Evolutionary conservation across 176 grass and related monocot genomes (phyloP), one percentile per base, ranked within the genome.

Genomic region (Pontederia paniculata): DNA sequence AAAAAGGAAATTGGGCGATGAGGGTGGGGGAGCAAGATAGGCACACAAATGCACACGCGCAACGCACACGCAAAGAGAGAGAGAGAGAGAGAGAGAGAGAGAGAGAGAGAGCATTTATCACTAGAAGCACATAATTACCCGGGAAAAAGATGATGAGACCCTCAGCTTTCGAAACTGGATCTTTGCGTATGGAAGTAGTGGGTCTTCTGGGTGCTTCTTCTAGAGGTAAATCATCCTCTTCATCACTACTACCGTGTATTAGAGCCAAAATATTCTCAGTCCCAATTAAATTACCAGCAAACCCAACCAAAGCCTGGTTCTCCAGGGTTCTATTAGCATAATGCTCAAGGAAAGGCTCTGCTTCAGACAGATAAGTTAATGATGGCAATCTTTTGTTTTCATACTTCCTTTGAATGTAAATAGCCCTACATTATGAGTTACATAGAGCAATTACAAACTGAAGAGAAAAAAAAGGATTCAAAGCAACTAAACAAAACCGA

Each of bases 101-200:
- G n/a, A n/a, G 28, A 5, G 28, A 37, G 7, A 37, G 7, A 6
- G 28, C 7, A 37, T 37, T 37, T 37, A 37, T 37, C 9, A 59
- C 14, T 9, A 64, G 44, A 11, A 25, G 8, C n/a, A 64, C 0
- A 20, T n/a, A 58, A 15, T 58, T 90, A 97, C 91, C 91, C 2
- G 86, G 91, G 70, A 97, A 97, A 73, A 97, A 97, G 45, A 97
- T 83, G 45, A 97, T 77, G 68, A 97, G 82, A 52, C 91, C 91
- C 55, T 84, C 80, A 52, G 74, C 73, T 84, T 97, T 87, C 9
- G 68, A 75, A 85, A 97, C 77, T 17, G 79, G 52, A 50, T 90
- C 85, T 31, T 56, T 56, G 66, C 73, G 28, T 25, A n/a, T n/a
- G n/a, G 74, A 54, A 50, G 66, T 58, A 17, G 53, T 56, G 60